Evolutionary conservation across 2,329 filamentous ascomycete species (phyloP), one percentile per base, ranked within the genome.

Genomic region (Albophoma yamanashiensis): DNA sequence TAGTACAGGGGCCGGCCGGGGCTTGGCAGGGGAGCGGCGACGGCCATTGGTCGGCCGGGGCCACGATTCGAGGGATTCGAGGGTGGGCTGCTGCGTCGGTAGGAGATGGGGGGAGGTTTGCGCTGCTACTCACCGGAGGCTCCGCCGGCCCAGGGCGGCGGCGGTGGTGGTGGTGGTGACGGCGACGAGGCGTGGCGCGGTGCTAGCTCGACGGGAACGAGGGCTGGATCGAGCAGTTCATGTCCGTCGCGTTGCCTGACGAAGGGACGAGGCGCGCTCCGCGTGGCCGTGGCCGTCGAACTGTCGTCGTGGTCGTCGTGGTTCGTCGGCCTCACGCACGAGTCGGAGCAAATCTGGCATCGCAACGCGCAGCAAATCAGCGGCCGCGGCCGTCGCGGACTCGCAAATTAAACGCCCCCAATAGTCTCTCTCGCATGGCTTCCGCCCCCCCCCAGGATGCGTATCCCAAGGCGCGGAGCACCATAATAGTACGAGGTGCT

Each of bases 1-100:
- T 52, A 20, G 14, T 20, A 11, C 47, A 31, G 47, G 47, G 47
- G 47, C 47, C 47, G 12, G 27, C 25, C 15, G 53, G 27, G 31
- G 56, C 58, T 58, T 59, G 55, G 60, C 60, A 61, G 60, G 58
- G 58, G 57, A 55, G n/a, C 25, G 31, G 14, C 17, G 7, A 17
- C 27, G 20, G 45, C 15, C 25, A 62, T 59, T 61, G 55, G 47
- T 9, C 11, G 45, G 14, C 14, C 14, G 25, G n/a, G 20, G 17
- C 17, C 9, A 6, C 14, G 17, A 31, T 17, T 8, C 4, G 40
- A 5, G 40, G n/a, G n/a, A n/a, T n/a, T n/a, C n/a, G n/a, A n/a
- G n/a, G n/a, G 4, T n/a, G 4, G 40, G 40, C 4, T 22, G 42
- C 20, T 20, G 2, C 42, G 4, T 40, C 39, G 39, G 39, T 20